Conservation (phyloP, 2,329 filamentous ascomycete species). For the Cladosporium sp. region DNA sequence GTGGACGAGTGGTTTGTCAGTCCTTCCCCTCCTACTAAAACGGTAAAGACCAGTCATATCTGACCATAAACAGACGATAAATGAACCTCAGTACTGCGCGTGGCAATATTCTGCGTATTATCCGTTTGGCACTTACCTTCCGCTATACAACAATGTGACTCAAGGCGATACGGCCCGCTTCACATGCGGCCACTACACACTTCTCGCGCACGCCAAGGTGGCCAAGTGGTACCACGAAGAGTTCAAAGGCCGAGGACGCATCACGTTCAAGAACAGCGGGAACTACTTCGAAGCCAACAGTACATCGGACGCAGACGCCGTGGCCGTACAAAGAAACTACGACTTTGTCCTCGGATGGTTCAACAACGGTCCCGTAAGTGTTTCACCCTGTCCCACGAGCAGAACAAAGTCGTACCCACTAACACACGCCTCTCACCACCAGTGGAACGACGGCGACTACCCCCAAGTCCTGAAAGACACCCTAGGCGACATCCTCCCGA, state of each 20-base stretch:
- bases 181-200: constrained; percentile 33
- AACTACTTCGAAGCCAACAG: constrained; percentile 32
- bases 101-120: constrained; percentile 40
- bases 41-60: too few relatives aligned
- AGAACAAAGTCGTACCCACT: neutral
- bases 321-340: constrained; percentile 28
- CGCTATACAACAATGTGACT: constrained; percentile 38
- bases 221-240: constrained; percentile 43
- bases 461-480: constrained; percentile 35
- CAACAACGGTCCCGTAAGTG: constrained; percentile 8
- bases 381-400: neutral
- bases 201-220: constrained; percentile 35
- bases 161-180: constrained; percentile 29
- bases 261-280: constrained; percentile 35
- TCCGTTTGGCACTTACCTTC: constrained; percentile 38
- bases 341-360: constrained; percentile 39
- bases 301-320: constrained; percentile 30
- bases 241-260: constrained; percentile 34
- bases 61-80: constrained; percentile 4
- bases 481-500: constrained; percentile 28
- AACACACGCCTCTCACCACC: constrained; percentile 31
- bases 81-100: constrained; percentile 12
- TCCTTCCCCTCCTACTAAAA: neutral
- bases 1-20: constrained; percentile 34
- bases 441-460: constrained; percentile 45